Base-by-base conservation (phyloP, 108 stramenopile species). In the Cylindrotheca closterium region DNA sequence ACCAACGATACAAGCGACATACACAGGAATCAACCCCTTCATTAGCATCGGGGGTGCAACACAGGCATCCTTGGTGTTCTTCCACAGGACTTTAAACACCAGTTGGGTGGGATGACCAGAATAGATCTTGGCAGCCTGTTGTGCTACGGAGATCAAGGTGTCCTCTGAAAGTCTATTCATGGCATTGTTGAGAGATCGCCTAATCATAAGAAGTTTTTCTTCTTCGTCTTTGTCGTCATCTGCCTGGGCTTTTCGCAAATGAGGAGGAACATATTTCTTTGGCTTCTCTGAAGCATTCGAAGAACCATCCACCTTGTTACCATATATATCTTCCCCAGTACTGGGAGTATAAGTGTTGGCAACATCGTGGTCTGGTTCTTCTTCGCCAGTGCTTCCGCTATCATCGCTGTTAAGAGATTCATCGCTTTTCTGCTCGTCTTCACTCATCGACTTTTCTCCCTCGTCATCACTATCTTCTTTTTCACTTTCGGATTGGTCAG, bases 291-390 rank as follows among this genome's bases (percentile, higher is more conserved):
- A 37, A 18, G 28, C 37, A 26, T 63, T 37, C 18, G 30, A 64
- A n/a, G 31, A 27, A 18, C 27, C 34, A 12, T 87, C 91, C 25
- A 89, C 63, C 29, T 56, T 65, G 29, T 96, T 81, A 42, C 97
- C 97, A 59, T 98, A 98, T 46, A 98, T 96, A 67, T 98, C 96
- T 80, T 98, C 92, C 8, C 97, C 97, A 10, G 55, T 29, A 27
- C 71, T 55, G 17, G 97, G 97, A 53, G 64, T 68, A 54, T 98
- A 98, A 2, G 88, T 91, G 63, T 85, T 67, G n/a, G 72, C 59
- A 42, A 63, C 71, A 52, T 87, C 82, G 48, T 91, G 89, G 58
- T 84, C 83, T 15, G 67, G 67, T 32, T 60, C 70, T 42, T 0
- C 27, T 32, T 63, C 24, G 8, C 31, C 67, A 15, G 10, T 42